Evolutionary conservation across 2,329 filamentous ascomycete species (phyloP).

Genomic region (Trichophyton equinum): DNA sequence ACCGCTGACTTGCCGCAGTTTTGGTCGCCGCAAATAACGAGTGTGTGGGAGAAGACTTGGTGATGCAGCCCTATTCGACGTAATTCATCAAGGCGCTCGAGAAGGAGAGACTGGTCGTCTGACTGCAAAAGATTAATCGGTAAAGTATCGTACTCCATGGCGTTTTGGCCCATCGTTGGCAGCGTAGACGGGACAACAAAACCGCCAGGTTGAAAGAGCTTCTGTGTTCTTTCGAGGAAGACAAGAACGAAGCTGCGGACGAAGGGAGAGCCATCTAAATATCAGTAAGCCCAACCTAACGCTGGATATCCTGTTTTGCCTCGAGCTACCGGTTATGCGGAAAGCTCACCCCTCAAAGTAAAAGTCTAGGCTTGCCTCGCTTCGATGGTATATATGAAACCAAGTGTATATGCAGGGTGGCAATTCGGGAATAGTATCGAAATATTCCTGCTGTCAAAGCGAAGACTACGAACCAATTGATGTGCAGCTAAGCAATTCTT

Average conservation of each 20-base stretch:
- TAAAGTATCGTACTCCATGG: slow-evolving; percentile 4
- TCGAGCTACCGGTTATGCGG: background rate
- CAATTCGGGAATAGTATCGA: background rate
- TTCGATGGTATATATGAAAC: slow-evolving; percentile 2
- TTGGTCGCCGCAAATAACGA: slow-evolving; percentile 14
- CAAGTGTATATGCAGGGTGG: background rate
- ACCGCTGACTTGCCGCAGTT: slow-evolving; percentile 14
- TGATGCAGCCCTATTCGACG: slow-evolving; percentile 13
- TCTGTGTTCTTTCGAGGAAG: background rate
- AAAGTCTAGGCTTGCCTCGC: background rate
- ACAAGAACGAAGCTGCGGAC: background rate
- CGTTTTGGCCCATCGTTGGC: background rate
- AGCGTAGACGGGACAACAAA: background rate
- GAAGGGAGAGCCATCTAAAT: slow-evolving; percentile 3
- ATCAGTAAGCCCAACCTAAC: background rate
- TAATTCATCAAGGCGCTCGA: slow-evolving; percentile 14
- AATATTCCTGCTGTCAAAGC: slow-evolving; percentile 1
- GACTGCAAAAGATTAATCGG: slow-evolving; percentile 12
- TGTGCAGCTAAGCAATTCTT: background rate
- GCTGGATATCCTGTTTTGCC: background rate
- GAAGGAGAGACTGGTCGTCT: slow-evolving; percentile 11
- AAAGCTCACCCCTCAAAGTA: background rate
- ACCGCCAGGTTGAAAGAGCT: background rate
- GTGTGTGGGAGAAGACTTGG: slow-evolving; percentile 11
- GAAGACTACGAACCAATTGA: background rate